Conservation (phyloP, 495 filamentous ascomycete species). For the Sordaria brevicollis region DNA sequence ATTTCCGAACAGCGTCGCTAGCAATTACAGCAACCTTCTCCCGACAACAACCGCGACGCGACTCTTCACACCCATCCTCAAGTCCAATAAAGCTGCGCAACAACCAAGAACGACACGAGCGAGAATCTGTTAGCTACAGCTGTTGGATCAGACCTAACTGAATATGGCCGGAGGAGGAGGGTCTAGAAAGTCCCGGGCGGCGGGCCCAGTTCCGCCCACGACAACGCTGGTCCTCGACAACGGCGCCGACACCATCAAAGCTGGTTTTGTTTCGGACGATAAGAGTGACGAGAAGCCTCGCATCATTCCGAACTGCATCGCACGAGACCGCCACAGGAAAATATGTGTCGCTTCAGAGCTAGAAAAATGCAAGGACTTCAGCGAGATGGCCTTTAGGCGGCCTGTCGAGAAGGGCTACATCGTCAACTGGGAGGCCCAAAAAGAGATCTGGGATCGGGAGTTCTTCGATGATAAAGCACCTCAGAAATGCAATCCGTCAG, state of each 20-base stretch:
- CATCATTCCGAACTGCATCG: conserved; percentile 79
- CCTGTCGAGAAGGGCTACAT: conserved; percentile 93
- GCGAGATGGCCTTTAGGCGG: conserved; percentile 75
- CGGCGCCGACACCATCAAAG: conserved; percentile 88
- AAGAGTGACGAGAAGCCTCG: conserved; percentile 43
- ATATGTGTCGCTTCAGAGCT: conserved; percentile 73
- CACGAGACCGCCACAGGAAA: conserved; percentile 67
- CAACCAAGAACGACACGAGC: not conserved
- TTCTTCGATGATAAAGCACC: conserved; percentile 70
- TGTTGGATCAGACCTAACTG: not conserved
- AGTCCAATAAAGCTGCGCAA: not conserved
- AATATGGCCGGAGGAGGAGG: conserved; percentile 31
- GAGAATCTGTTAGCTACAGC: not conserved
- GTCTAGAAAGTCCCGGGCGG: conserved; percentile 24
- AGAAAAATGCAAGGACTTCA: conserved; percentile 76
- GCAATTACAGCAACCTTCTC: not conserved
- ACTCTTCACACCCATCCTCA: not conserved
- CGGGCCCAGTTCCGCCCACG: conserved; percentile 38
- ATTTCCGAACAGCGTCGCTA: not conserved
- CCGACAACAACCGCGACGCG: not conserved
- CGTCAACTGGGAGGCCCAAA: conserved; percentile 94
- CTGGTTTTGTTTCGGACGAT: conserved; percentile 55
- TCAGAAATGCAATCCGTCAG: conserved; percentile 60
- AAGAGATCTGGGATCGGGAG: conserved; percentile 87
- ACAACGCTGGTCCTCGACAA: conserved; percentile 87